A percentile compares a stretch with the other conserved stretches of the same genome.
phyloP scores from a whole-genome alignment of 2,329 filamentous ascomycete species.

The Xylogone sp. region DNA sequence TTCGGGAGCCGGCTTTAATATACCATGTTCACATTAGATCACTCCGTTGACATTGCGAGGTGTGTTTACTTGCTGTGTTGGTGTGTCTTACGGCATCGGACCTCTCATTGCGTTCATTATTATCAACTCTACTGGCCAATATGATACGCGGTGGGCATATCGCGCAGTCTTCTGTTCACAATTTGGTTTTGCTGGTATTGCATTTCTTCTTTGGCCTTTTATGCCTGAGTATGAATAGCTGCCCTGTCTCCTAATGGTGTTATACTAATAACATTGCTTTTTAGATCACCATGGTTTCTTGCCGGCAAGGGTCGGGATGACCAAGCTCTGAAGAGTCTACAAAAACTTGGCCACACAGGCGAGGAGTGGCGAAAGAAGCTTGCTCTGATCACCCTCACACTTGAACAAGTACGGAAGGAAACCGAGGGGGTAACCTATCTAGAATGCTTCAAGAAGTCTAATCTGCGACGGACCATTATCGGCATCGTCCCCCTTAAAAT shows the following conservation, averaged over 20 bases:
- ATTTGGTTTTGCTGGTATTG: constrained; percentile 29
- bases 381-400: constrained; percentile 13
- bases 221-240: no score
- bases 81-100: constrained; percentile 26
- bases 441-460: constrained; percentile 7
- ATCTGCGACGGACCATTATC: constrained; percentile 10
- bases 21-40: constrained; percentile 2
- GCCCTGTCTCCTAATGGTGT: no score
- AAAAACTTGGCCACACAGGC: constrained; percentile 26
- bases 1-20: constrained; percentile 6
- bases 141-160: constrained; percentile 29
- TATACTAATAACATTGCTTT: no score
- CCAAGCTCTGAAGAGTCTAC: constrained; percentile 31
- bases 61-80: constrained; percentile 25
- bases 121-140: constrained; percentile 26
- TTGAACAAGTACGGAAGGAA: constrained; percentile 13
- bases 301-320: constrained; percentile 29
- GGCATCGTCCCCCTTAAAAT: constrained; percentile 10
- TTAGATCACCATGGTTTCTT: constrained; percentile 40
- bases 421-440: constrained; percentile 17
- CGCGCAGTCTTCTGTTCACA: constrained; percentile 29
- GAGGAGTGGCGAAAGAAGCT: constrained; percentile 26
- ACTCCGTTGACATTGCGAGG: constrained; percentile 23
- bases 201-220: constrained; percentile 28
- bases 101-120: constrained; percentile 27